Base-by-base conservation (phyloP, 1,139 yeast species). In the Yamadazyma diddensiae region DNA sequence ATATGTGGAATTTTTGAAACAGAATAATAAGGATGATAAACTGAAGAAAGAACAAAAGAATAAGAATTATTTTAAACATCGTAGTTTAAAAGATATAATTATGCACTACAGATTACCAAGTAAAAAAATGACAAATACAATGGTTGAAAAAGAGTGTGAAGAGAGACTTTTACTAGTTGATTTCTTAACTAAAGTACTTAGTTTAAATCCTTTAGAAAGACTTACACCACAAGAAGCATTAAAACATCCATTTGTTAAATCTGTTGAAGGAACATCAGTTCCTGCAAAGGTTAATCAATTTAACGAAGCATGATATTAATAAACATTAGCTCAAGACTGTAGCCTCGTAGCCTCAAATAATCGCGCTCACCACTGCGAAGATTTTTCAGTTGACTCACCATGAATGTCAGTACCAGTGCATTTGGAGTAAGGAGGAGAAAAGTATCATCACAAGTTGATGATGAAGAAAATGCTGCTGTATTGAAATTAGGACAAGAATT, bases 171-270 rank as follows among this genome's bases (percentile, higher is more conserved):
- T 86, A 26, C 70, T 92, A 44, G 69, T 82, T 22, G 95, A 90
- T 55, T 87, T 92, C 50, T 68, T 92, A 31, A 61, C 70, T 29
- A 95, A 95, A 22, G 73, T 86, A 8, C 65, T 92, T 38, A 86
- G 82, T 46, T 61, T 87, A 52, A 90, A 90, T 57, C 98, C 98
- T 0, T 70, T 92, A 48, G 96, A 90, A 55, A 73, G 99, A 47
- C 82, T 96, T 80, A 87, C 97, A 0, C 98, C 98, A 8, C 96
- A 87, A 47, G 97, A 92, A 55, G 98, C 97, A 0, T 69, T 83
- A 15, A 69, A 79, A 58, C 98, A 94, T 60, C 97, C 97, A 0
- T 92, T 94, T 56, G 77, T 92, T 14, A 82, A 31, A 26, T 33
- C 29, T 27, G 41, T 41, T 9, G 43, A 39, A n/a, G n/a, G n/a